These are phyloP conservation scores for Sclerotinia minor DNA, from an alignment of 2,329 filamentous ascomycete genomes.

Conservation along the genomic window DNA sequence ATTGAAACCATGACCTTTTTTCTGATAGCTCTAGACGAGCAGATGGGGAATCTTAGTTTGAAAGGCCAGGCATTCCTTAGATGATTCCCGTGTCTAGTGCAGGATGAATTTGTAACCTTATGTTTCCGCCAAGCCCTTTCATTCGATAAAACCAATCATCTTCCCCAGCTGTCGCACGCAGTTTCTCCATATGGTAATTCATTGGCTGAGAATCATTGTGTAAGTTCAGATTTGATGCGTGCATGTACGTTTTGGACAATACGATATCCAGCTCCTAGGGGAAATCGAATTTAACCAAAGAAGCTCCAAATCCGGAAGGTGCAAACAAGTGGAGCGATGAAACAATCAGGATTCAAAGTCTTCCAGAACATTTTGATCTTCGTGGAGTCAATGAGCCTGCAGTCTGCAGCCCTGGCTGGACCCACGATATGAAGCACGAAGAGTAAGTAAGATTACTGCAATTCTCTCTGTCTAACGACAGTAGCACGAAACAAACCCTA, in stretches of 20 bases:
- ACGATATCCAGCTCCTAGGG: neutral
- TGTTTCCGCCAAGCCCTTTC: slow-evolving; percentile 5
- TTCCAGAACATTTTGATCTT: neutral
- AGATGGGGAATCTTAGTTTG: neutral
- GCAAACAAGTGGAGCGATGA: slow-evolving; percentile 8
- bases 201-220: neutral
- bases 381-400: neutral
- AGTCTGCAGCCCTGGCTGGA: neutral
- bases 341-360: neutral
- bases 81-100: slow-evolving; percentile 3
- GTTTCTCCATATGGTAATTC: neutral
- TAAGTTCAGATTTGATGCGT: neutral
- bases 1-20: neutral
- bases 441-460: neutral
- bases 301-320: neutral
- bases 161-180: slow-evolving; percentile 15
- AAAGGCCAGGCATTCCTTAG: neutral
- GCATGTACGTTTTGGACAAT: neutral
- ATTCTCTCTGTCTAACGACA: neutral
- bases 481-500: slow-evolving; percentile 6
- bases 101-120: neutral
- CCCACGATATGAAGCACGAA: neutral
- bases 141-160: slow-evolving; percentile 20
- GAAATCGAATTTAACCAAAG: neutral
- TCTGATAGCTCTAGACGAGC: neutral